Percentiles rank a stretch among this genome's conserved stretches.
These are phyloP conservation scores for Blastobotrys raffinosifermentans DNA, from an alignment of 1,139 yeast species.

Conservation along the genomic window DNA sequence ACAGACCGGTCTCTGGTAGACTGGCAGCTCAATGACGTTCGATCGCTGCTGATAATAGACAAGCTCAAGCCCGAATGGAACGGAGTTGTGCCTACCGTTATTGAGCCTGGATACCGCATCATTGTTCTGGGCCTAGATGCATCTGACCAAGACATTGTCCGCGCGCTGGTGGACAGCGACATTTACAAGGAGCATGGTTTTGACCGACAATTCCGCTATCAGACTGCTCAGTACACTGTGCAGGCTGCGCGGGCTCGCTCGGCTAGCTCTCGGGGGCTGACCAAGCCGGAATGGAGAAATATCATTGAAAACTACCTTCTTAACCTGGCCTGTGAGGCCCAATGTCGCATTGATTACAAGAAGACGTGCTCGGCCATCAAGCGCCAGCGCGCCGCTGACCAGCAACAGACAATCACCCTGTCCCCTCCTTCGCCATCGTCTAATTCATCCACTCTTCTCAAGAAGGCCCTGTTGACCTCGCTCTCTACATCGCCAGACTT, in stretches of 20 bases:
- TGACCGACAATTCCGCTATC: conserved; percentile 45
- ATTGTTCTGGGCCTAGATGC: conserved; percentile 47
- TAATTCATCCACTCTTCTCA: conserved; percentile 24
- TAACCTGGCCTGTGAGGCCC: conserved; percentile 63
- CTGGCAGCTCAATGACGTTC: conserved; percentile 61
- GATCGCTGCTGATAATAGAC: conserved; percentile 53
- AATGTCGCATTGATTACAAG: conserved; percentile 56
- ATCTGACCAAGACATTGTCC: conserved; percentile 43
- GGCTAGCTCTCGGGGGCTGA: conserved; percentile 24
- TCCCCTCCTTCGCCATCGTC: conserved; percentile 10
- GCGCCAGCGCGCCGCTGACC: conserved; percentile 34
- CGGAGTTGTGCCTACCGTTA: conserved; percentile 42
- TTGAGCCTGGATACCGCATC: conserved; percentile 36
- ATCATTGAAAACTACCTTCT: conserved; percentile 59
- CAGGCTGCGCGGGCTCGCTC: conserved; percentile 50
- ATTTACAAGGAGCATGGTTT: conserved; percentile 54
- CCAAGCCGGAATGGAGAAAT: conserved; percentile 60
- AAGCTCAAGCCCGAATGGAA: conserved; percentile 49
- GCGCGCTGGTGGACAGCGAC: conserved; percentile 48
- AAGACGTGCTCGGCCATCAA: conserved; percentile 39
- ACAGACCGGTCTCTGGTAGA: conserved; percentile 54
- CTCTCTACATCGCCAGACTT: conserved; percentile 29
- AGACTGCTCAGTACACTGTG: conserved; percentile 56
- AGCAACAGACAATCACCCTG: conserved; percentile 14
- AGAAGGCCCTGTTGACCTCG: conserved; percentile 28